phyloP scores from a whole-genome alignment of 83 land plant species.

The Picea abies region DNA sequence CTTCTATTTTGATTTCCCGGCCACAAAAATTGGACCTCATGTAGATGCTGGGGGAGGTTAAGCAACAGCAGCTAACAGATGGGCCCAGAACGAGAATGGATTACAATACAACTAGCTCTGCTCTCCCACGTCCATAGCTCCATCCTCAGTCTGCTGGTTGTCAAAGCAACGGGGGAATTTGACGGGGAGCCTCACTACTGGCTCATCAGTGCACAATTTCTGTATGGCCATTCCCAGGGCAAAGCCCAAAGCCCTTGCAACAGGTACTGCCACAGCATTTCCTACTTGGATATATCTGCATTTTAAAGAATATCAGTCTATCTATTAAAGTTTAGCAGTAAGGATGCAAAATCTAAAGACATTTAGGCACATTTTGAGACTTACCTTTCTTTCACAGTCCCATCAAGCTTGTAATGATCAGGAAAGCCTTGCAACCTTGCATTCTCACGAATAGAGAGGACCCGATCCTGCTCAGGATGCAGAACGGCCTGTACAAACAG shows the following conservation, averaged over 20 bases:
- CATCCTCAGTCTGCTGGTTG: neutral
- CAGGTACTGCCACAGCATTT: constrained; percentile 95
- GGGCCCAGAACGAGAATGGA: too few species aligned
- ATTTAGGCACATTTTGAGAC: neutral
- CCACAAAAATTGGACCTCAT: too few species aligned
- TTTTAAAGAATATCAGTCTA: too few species aligned
- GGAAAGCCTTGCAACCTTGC: constrained; percentile 97
- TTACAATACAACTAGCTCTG: neutral
- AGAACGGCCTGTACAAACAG: constrained; percentile 35
- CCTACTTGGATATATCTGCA: constrained; percentile 88
- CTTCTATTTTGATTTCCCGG: too few species aligned
- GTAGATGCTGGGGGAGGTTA: too few species aligned
- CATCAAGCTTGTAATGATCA: constrained; percentile 80
- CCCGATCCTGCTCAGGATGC: constrained; percentile 92
- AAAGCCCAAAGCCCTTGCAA: constrained; percentile 78
- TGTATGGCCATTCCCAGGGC: constrained; percentile 53
- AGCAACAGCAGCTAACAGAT: too few species aligned
- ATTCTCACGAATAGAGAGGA: constrained; percentile 82
- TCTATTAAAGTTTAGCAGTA: neutral
- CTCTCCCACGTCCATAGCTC: constrained; percentile 20
- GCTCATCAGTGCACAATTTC: constrained; percentile 21
- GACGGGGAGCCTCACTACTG: constrained; percentile 38
- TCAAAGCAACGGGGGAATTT: constrained; percentile 30
- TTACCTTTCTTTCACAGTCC: constrained; percentile 67
- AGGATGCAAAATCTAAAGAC: neutral